phyloP scores from a whole-genome alignment of 2,329 filamentous ascomycete species.

The Ophiosphaerella narmari region DNA sequence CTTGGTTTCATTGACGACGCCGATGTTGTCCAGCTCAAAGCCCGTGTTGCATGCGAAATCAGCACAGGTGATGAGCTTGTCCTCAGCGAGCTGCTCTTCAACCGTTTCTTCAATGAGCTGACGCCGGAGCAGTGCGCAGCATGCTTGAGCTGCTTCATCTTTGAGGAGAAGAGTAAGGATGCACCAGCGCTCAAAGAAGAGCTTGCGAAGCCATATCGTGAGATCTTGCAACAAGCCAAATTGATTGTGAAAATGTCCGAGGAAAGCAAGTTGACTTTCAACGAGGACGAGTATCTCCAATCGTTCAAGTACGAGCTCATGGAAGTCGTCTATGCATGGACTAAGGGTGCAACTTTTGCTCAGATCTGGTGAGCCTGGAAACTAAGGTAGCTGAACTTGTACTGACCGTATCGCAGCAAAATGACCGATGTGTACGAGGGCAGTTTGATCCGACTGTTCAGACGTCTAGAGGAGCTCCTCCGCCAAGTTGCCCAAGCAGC shows the following conservation, averaged over 20 bases:
- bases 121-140: slow-evolving; percentile 85
- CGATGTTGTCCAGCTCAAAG: slow-evolving; percentile 95
- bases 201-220: slow-evolving; percentile 80
- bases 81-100: slow-evolving; percentile 90
- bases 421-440: slow-evolving; percentile 99
- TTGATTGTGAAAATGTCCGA: slow-evolving; percentile 91
- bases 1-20: slow-evolving; percentile 94
- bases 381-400: background rate
- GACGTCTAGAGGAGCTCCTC: slow-evolving; percentile 89
- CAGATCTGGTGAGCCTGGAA: slow-evolving; percentile 81
- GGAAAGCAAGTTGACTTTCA: slow-evolving; percentile 91
- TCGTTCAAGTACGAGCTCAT: slow-evolving; percentile 94
- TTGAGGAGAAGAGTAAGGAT: slow-evolving; percentile 91
- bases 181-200: slow-evolving; percentile 75
- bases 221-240: slow-evolving; percentile 85
- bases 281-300: slow-evolving; percentile 90
- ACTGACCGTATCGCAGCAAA: slow-evolving; percentile 66
- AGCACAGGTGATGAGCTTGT: slow-evolving; percentile 95
- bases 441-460: slow-evolving; percentile 93
- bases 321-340: slow-evolving; percentile 94
- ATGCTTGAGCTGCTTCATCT: slow-evolving; percentile 91
- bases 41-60: slow-evolving; percentile 96
- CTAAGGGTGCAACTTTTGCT: slow-evolving; percentile 84
- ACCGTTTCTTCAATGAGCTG: slow-evolving; percentile 96
- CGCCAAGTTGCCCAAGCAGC: slow-evolving; percentile 93